Base-by-base conservation (phyloP, 345 rosid genomes). In the Camelina hispida region DNA sequence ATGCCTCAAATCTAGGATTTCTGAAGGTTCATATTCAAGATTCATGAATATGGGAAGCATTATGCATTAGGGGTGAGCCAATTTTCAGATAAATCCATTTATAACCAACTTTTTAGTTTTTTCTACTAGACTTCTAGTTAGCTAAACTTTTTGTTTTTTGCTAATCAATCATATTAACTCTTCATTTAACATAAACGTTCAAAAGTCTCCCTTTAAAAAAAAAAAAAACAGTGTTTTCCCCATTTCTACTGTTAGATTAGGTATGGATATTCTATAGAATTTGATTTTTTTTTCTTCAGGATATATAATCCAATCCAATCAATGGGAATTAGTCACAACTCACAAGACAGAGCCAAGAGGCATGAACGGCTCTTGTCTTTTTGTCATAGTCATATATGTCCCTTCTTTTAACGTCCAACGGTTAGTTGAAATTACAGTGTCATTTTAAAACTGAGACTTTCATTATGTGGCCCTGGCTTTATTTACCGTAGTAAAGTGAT, bases 401-500 rank as follows among this genome's bases (percentile, higher is more conserved):
- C 1, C 43, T 40, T 38, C 12, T 44, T 52, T 53, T 10, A 25
- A 69, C 10, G 18, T 50, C 42, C 53, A 72, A 72, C 69, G 62
- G 76, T 62, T 37, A 12, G 47, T n/a, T 59, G 50, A 34, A 18
- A 70, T 47, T 47, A 25, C 28, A 32, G 48, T 43, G 16, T 4
- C 17, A 48, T 10, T 62, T 72, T 20, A 2, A 50, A 62, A 43
- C 56, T 12, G 63, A 63, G 55, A 62, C 16, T 17, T 72, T 62
- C 16, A 64, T 8, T 4, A 74, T 47, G 48, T 57, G 62, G 69
- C 9, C 74, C 69, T 10, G 2, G 0, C 43, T 9, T 68, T 68
- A 20, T 43, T 38, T 68, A 69, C 79, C 30, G 30, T 28, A 28
- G 74, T 75, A 61, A 61, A 67, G 62, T 7, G 22, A 38, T 38